These are phyloP conservation scores for Trichoderma pleuroti DNA, from an alignment of 2,329 filamentous ascomycete species.

Conservation along the genomic window DNA sequence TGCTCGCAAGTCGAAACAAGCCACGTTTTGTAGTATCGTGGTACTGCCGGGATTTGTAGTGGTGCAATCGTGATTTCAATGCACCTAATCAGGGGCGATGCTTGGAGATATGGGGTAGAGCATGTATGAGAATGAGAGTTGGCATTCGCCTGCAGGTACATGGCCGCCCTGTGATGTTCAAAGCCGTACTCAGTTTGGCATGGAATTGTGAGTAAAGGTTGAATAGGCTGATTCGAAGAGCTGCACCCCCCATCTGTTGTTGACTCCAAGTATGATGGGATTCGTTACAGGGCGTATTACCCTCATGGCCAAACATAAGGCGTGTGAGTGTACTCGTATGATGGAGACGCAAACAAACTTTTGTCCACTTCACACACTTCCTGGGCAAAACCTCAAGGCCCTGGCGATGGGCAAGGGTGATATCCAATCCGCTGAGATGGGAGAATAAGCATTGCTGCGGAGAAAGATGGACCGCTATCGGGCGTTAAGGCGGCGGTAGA, in stretches of 20 bases:
- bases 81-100: not conserved
- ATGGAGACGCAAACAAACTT: not conserved
- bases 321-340: not conserved
- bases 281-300: not conserved
- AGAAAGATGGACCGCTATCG: not conserved
- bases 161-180: not conserved
- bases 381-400: not conserved
- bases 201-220: not conserved
- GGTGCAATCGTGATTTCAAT: not conserved
- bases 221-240: not conserved
- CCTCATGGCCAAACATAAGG: not conserved
- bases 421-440: not conserved
- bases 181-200: not conserved
- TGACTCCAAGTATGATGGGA: not conserved
- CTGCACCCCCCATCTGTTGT: not conserved
- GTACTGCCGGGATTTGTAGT: not conserved
- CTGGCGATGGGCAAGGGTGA: not conserved
- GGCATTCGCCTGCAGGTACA: not conserved
- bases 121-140: not conserved
- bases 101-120: not conserved
- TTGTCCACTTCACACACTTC: not conserved
- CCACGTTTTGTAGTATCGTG: not conserved
- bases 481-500: not conserved
- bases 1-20: constrained; percentile 3
- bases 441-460: not conserved